Evolutionary conservation across 2,329 filamentous ascomycete species (phyloP).

Genomic region (Hirsutella thompsonii): DNA sequence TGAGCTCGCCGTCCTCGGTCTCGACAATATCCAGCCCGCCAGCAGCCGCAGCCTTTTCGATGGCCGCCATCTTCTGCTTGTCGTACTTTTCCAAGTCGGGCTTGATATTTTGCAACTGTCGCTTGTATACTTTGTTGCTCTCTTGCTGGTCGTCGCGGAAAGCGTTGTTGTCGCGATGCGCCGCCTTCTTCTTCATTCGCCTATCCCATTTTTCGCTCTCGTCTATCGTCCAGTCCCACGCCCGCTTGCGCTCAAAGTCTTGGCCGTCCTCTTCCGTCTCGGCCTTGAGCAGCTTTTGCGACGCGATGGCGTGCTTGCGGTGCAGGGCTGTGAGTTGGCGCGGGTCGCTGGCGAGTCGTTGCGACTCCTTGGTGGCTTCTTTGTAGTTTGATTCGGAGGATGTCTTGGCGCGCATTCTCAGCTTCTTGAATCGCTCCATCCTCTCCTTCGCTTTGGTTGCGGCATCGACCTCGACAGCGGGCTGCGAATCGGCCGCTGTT

Average conservation of each 20-base stretch:
- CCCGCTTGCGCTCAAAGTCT: conserved; percentile 94
- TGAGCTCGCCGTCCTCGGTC: conserved; percentile 86
- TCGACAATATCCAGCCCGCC: conserved; percentile 89
- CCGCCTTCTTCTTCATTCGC: conserved; percentile 73
- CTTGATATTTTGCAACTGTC: conserved; percentile 66
- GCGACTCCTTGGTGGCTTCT: conserved; percentile 72
- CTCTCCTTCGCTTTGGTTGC: conserved; percentile 47
- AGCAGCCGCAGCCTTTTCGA: conserved; percentile 71
- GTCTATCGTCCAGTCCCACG: conserved; percentile 97
- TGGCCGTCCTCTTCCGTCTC: conserved; percentile 75
- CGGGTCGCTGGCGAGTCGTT: conserved; percentile 66
- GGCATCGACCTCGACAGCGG: conserved; percentile 15
- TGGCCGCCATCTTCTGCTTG: conserved; percentile 69
- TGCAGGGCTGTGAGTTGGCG: conserved; percentile 65
- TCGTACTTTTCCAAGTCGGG: conserved; percentile 78
- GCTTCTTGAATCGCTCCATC: conserved; percentile 71
- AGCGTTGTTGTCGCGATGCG: conserved; percentile 69
- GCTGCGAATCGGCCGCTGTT: conserved; percentile 8
- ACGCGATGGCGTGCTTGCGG: conserved; percentile 75
- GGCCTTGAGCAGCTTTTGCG: conserved; percentile 86
- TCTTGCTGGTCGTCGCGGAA: conserved; percentile 86
- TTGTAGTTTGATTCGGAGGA: conserved; percentile 65
- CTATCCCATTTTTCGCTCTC: conserved; percentile 92
- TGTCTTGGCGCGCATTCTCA: conserved; percentile 67
- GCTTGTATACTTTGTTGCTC: conserved; percentile 85